phyloP scores from a whole-genome alignment of 208 protist genomes.

The Endotrypanum monterogeii region DNA sequence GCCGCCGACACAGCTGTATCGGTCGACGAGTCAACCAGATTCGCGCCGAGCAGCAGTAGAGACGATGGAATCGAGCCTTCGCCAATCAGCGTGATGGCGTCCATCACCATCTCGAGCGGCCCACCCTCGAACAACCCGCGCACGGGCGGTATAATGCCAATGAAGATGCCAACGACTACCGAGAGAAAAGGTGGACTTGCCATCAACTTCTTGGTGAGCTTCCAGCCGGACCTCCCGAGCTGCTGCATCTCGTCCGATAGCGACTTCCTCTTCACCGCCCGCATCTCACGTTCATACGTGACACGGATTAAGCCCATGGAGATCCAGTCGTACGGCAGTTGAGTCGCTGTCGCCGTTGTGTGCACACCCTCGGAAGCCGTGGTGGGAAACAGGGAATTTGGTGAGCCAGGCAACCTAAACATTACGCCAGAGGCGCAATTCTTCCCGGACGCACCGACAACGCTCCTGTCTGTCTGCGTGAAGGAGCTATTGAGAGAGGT shows the following conservation, averaged over 20 bases:
- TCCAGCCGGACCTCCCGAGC: conserved; percentile 10
- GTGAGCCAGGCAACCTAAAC: conserved; percentile 7
- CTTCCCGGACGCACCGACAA: background rate
- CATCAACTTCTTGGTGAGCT: conserved; percentile 28
- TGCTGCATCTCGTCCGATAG: conserved; percentile 9
- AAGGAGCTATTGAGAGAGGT: conserved; percentile 12
- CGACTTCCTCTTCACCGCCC: conserved; percentile 14
- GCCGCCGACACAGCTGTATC: background rate
- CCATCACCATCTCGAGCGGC: conserved; percentile 61
- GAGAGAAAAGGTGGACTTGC: conserved; percentile 66
- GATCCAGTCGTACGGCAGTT: conserved; percentile 65
- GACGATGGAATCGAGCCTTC: conserved; percentile 70
- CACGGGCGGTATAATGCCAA: conserved; percentile 65
- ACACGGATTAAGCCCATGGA: conserved; percentile 52
- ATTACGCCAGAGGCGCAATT: background rate
- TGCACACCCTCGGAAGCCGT: conserved; percentile 18
- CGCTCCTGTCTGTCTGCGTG: conserved; percentile 12
- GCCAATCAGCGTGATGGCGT: conserved; percentile 52
- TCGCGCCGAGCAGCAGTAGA: conserved; percentile 77
- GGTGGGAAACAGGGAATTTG: conserved; percentile 19
- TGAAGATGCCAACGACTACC: conserved; percentile 64
- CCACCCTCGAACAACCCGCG: conserved; percentile 60
- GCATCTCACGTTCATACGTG: conserved; percentile 49
- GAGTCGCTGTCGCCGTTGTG: conserved; percentile 31
- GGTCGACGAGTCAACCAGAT: conserved; percentile 47